Conservation (phyloP, 495 filamentous ascomycete species). For the Endocarpon pusillum region DNA sequence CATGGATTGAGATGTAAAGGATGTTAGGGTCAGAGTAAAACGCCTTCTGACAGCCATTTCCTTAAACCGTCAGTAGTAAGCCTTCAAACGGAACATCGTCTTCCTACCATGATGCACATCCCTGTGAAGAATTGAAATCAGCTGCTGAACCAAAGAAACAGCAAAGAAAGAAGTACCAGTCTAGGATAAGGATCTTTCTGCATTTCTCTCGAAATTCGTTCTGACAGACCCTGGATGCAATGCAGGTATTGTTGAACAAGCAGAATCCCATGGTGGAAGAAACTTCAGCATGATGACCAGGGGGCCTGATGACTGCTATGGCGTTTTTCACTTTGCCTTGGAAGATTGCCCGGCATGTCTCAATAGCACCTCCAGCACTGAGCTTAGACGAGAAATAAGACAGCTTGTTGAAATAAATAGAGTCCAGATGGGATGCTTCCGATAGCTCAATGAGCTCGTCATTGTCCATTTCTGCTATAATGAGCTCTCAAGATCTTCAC, state of each 20-base stretch:
- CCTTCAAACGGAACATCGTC: background rate
- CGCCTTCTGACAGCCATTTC: slow-evolving; percentile 92
- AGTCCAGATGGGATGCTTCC: too few species aligned
- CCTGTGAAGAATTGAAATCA: slow-evolving; percentile 22
- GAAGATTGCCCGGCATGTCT: slow-evolving; percentile 76
- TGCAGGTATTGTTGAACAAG: slow-evolving; percentile 89
- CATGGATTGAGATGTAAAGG: slow-evolving; percentile 92
- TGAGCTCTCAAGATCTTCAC: slow-evolving; percentile 7
- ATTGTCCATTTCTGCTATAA: slow-evolving; percentile 28
- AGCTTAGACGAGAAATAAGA: slow-evolving; percentile 68
- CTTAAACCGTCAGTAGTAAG: slow-evolving; percentile 18
- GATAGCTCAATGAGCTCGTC: slow-evolving; percentile 44
- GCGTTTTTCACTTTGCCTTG: slow-evolving; percentile 71
- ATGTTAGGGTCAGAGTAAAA: slow-evolving; percentile 92
- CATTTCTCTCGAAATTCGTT: slow-evolving; percentile 54
- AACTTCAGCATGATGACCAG: slow-evolving; percentile 85
- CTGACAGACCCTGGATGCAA: slow-evolving; percentile 74
- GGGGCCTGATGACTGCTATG: slow-evolving; percentile 85
- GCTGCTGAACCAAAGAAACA: too few species aligned
- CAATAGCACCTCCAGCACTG: slow-evolving; percentile 87
- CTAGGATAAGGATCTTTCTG: slow-evolving; percentile 79
- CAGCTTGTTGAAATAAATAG: slow-evolving; percentile 73
- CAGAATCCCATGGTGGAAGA: slow-evolving; percentile 83
- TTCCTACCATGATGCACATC: slow-evolving; percentile 45
- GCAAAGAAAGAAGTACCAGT: slow-evolving; percentile 66